A percentile compares a stretch with the other conserved stretches of the same genome.
These are phyloP conservation scores for Candida mesenterica DNA, from an alignment of 1,139 yeast genomes.

Conservation along the genomic window DNA sequence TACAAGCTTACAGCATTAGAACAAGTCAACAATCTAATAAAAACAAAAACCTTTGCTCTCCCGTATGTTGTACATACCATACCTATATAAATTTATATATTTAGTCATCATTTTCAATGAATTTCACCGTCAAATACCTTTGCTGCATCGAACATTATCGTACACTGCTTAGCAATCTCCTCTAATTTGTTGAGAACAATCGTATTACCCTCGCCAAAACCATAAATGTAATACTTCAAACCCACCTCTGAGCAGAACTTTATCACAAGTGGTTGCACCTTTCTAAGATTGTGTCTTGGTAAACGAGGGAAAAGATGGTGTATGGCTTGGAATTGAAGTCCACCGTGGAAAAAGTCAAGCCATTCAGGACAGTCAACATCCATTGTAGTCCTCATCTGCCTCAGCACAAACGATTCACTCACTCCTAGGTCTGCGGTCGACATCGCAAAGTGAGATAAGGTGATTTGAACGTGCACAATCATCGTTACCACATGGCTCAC, in stretches of 20 bases:
- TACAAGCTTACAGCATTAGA: too few species aligned
- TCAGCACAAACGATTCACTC: conserved; percentile 75
- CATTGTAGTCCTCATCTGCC: conserved; percentile 89
- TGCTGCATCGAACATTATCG: conserved; percentile 67
- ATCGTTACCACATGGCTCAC: conserved; percentile 79
- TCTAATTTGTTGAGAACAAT: conserved; percentile 67
- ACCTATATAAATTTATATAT: too few species aligned
- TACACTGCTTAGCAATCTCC: conserved; percentile 78
- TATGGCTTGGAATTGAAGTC: conserved; percentile 86
- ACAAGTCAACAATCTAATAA: too few species aligned
- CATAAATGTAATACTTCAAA: conserved; percentile 77
- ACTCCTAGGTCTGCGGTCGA: conserved; percentile 83
- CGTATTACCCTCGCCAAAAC: conserved; percentile 75
- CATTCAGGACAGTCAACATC: conserved; percentile 93
- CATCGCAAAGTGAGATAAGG: conserved; percentile 91
- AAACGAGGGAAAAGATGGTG: conserved; percentile 88
- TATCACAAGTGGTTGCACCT: conserved; percentile 68
- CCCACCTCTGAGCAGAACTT: conserved; percentile 80
- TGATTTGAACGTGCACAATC: conserved; percentile 91
- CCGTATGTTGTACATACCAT: too few species aligned
- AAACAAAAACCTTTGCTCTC: too few species aligned
- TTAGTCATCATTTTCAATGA: too few species aligned
- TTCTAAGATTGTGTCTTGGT: conserved; percentile 83
- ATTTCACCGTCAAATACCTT: conserved; percentile 34
- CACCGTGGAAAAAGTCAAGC: conserved; percentile 90